Base-by-base conservation (phyloP, 441 rosid genomes). In the Brassica balearica region DNA sequence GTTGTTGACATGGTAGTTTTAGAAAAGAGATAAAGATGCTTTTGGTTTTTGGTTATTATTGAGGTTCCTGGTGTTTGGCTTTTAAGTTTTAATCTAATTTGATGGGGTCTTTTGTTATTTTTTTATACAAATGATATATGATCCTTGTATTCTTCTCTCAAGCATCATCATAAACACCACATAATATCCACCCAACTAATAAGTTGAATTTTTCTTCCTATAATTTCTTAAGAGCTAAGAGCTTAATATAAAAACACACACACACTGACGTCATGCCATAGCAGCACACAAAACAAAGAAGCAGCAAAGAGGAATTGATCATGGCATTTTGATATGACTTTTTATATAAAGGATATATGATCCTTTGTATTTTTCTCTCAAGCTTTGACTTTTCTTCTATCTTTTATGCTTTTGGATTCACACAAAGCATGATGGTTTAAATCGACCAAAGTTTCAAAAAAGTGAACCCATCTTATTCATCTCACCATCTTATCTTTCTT, bases 71-170 rank as follows among this genome's bases (percentile, higher is more conserved):
- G 75, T 41, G 73, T 64, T 72, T 73, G 77, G 75, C 14, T 63
- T 67, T 15, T 15, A 15, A 29, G 11, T 63, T 67, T 15, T 15
- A 15, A 29, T 29, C 34, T 70, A 60, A 63, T 65, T 68, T 56
- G 69, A 79, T 82, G 34, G 79, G 79, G 83, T 77, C 55, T 51
- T 77, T 70, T 74, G 74, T 69, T 76, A 76, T 68, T 29, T 29
- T 29, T 29, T 29, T 29, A 29, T 29, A 29, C 34, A 29, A 29
- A 29, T 7, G 34, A 29, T 29, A 29, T 29, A 29, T 29, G 34
- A 29, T 29, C 34, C 34, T 29, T 29, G 34, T 29, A 29, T 29
- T 29, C 34, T 5, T 29, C 34, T 29, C 34, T 29, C 34, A 29
- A 29, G 34, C 34, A 29, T 29, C 71, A 56, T 74, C 58, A 65